Percentiles rank a stretch among this genome's conserved stretches.
Conservation (phyloP, 345 rosid genomes). For the Eucalyptus camaldulensis region DNA sequence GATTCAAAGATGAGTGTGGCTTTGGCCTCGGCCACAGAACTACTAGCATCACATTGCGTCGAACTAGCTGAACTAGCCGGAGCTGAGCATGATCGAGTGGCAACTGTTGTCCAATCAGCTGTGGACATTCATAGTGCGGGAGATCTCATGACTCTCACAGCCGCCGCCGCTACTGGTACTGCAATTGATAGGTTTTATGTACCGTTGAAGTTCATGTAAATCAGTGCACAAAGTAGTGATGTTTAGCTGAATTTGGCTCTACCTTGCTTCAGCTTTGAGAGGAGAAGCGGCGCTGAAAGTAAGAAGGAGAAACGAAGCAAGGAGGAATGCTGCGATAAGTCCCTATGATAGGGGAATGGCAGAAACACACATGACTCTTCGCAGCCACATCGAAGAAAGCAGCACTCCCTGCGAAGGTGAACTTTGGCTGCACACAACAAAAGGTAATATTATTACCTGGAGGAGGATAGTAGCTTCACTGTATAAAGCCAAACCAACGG, state of each 20-base stretch:
- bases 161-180: conserved; percentile 96
- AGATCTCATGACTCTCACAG: conserved; percentile 84
- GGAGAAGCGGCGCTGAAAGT: conserved; percentile 79
- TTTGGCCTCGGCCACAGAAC: conserved; percentile 79
- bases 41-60: conserved; percentile 81
- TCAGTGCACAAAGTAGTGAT: neutral
- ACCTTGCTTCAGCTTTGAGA: conserved; percentile 48
- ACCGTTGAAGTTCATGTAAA: neutral
- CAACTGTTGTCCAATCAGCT: conserved; percentile 66
- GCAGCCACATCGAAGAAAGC: conserved; percentile 21
- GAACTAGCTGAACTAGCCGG: conserved; percentile 79
- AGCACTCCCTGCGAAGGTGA: conserved; percentile 51
- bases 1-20: conserved; percentile 66
- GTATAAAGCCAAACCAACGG: neutral
- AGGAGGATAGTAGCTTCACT: neutral
- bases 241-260: neutral
- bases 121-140: conserved; percentile 73
- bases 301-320: conserved; percentile 80
- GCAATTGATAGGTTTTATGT: neutral
- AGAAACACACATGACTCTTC: conserved; percentile 24
- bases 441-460: conserved; percentile 24
- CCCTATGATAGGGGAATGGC: conserved; percentile 52
- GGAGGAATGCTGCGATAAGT: conserved; percentile 75
- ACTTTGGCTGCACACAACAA: conserved; percentile 51
- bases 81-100: conserved; percentile 60